Evolutionary conservation across 2,329 filamentous ascomycete genomes (phyloP), one percentile per base, ranked within the genome.

Genomic region (Decorospora gaudefroyi): DNA sequence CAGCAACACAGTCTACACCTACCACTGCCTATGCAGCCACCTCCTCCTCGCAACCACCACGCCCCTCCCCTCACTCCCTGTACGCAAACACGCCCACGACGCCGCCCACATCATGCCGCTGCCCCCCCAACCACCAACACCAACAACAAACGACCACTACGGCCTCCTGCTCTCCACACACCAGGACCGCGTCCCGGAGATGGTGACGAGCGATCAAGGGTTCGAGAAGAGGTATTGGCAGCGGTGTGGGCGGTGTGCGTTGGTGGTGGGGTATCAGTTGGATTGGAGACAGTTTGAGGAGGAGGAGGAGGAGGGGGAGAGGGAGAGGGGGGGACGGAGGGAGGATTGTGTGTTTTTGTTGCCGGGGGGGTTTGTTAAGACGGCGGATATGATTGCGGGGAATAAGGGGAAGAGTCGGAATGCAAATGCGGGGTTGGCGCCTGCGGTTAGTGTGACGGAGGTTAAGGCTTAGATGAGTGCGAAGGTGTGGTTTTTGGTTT

Each of bases 21-120:
- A 82, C 69, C 79, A 82, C 71, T 87, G 85, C 75, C 76, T 84
- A 64, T 88, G 85, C 76, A 81, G 75, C 31, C 78, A 84, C 56
- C 78, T 87, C 51, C 72, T 87, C 41, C 76, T 87, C 51, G 78
- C 82, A 15, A 83, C 75, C 30, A 81, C 79, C 1, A 76, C 79
- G 25, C 64, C 74, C 2, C 71, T 87, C 32, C 49, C 71, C 18
- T 53, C 68, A 0, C 74, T 86, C 8, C 81, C 82, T 1, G 75
- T 71, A 6, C 80, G 84, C 32, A 49, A 62, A 31, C 64, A 72
- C 46, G 70, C 72, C 18, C 70, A 74, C 32, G 83, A 87, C 64
- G 65, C 66, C 13, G 77, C 82, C 0, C 63, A 78, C 42, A 85
- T 87, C 50, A 74, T 85, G 15, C 79, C 80, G 2, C 69, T 85